Base-by-base conservation (phyloP, 1,139 yeast species). In the Scheffersomyces titani region DNA sequence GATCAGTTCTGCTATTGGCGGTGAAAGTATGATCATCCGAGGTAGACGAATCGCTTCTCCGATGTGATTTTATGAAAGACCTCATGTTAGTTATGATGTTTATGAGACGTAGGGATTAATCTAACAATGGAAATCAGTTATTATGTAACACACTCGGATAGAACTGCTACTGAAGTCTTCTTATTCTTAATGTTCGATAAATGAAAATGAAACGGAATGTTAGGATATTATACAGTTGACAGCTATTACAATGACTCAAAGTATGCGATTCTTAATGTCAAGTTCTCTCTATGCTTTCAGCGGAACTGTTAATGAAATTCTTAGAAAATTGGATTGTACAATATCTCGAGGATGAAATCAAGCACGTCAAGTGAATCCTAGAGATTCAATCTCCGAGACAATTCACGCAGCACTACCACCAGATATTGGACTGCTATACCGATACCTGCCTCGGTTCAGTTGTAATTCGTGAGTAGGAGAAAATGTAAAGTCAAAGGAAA, bases 21-120 rank as follows among this genome's bases (percentile, higher is more conserved):
- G 40, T 3, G 40, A 30, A 30, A 16, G 40, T 11, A n/a, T 51
- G 49, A 24, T 52, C 18, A 21, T 62, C 64, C 9, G 63, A 58
- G 30, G 47, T 55, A 44, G 59, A 54, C 5, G 65, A 62, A 52
- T 62, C 64, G 45, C 55, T 69, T 59, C 78, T 66, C 59, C 74
- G 70, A 62, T 80, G 84, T 16, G 81, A 70, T 64, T 79, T 80
- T 56, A 80, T 79, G 62, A 80, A 78, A n/a, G 84, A 77, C 60
- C 82, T 72, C 84, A 80, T 80, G 49, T 49, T 24, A 30, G 40
- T 11, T 30, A 16, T 30, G 16, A 22, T 5, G 24, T 22, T n/a
- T n/a, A n/a, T 22, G 24, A 22, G 40, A 30, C 16, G 40, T 13
- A 9, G 13, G 9, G 13, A 11, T 30, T 11, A 7, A 30, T 11